A percentile compares a stretch with the other conserved stretches of the same genome.
These are phyloP conservation scores for Eragrostis nindensis DNA, from an alignment of 176 grass and related monocot species.

Conservation along the genomic window DNA sequence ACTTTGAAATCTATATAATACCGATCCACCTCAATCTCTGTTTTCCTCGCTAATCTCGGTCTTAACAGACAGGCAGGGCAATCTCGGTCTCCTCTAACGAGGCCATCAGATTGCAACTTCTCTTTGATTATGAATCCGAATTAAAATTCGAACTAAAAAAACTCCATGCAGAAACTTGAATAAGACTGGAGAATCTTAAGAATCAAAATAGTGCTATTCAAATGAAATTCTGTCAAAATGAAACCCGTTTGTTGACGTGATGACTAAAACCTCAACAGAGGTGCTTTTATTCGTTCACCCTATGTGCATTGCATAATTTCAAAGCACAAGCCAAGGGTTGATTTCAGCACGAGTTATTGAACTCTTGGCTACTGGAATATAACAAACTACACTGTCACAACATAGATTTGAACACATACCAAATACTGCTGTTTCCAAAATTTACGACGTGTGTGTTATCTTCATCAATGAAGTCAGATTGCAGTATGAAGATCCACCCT, in stretches of 20 bases:
- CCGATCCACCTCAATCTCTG: no score
- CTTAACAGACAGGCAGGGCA: no score
- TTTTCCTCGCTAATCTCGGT: no score
- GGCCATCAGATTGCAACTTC: no score
- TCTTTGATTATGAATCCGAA: no score
- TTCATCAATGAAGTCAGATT: conserved; percentile 53
- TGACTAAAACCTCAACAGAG: neutral
- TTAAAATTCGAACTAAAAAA: no score
- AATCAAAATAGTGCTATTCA: neutral
- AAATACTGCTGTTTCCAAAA: neutral
- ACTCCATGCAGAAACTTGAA: neutral
- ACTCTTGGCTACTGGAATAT: neutral
- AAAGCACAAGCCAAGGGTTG: neutral
- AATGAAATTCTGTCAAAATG: neutral
- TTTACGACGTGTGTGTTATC: neutral
- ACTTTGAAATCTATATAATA: no score
- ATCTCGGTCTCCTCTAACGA: no score
- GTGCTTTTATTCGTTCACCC: neutral
- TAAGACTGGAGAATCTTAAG: neutral
- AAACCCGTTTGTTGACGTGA: no score
- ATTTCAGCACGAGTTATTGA: conserved; percentile 18
- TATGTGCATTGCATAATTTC: neutral
- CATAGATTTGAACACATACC: neutral
- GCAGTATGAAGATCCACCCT: conserved; percentile 47
- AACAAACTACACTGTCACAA: neutral